These are phyloP conservation scores for Wickerhamomyces chambardii DNA, from an alignment of 805 yeast genomes.

Conservation along the genomic window DNA sequence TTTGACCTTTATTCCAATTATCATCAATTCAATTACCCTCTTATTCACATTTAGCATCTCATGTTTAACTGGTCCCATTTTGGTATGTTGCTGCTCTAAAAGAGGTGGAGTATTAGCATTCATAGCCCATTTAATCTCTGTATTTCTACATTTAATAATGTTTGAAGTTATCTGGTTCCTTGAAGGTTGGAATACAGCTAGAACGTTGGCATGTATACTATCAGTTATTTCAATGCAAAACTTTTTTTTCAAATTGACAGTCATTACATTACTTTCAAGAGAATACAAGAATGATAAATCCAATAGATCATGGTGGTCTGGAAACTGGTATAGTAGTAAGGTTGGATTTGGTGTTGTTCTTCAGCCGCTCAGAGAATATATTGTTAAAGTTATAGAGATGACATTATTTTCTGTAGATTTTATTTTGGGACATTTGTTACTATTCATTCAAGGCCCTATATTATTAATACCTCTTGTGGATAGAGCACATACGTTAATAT, in stretches of 20 bases:
- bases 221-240: constrained; percentile 47
- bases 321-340: constrained; percentile 56
- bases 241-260: constrained; percentile 42
- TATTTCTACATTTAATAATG: constrained; percentile 40
- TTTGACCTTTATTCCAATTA: constrained; percentile 39
- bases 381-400: constrained; percentile 58
- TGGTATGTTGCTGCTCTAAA: constrained; percentile 26
- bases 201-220: constrained; percentile 54
- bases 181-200: constrained; percentile 58
- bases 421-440: constrained; percentile 45
- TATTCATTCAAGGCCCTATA: constrained; percentile 52
- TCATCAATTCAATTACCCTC: constrained; percentile 23
- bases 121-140: constrained; percentile 42
- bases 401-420: constrained; percentile 63
- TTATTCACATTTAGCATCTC: constrained; percentile 33
- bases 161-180: constrained; percentile 60
- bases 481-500: constrained; percentile 54
- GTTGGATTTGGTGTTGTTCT: constrained; percentile 52
- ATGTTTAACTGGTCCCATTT: constrained; percentile 37
- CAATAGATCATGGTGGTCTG: constrained; percentile 75
- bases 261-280: constrained; percentile 43
- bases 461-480: constrained; percentile 56
- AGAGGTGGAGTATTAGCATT: constrained; percentile 40
- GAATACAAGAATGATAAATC: constrained; percentile 54
- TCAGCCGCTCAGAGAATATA: constrained; percentile 57